phyloP scores from a whole-genome alignment of 306 rosid genomes.

The Cucumis cinereus region DNA sequence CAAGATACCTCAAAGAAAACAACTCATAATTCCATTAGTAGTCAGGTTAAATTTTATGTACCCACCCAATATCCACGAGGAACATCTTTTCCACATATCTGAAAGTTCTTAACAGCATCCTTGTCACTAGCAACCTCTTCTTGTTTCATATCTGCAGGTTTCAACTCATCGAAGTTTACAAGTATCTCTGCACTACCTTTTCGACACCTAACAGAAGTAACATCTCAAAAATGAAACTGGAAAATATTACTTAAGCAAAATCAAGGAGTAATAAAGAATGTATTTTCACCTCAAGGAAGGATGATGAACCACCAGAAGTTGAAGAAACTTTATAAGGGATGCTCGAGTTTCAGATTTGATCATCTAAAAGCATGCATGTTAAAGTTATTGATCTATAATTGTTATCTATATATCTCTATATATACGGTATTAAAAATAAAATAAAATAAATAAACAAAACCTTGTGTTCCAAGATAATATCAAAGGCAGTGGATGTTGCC shows the following conservation, averaged over 20 bases:
- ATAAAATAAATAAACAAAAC: slow-evolving; percentile 17
- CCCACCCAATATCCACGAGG: slow-evolving; percentile 98
- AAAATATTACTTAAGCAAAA: slow-evolving; percentile 5
- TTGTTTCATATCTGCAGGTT: slow-evolving; percentile 38
- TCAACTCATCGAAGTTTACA: slow-evolving; percentile 69
- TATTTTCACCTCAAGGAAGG: slow-evolving; percentile 68
- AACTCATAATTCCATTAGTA: background rate
- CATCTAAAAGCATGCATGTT: slow-evolving; percentile 34
- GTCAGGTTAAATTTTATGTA: slow-evolving; percentile 11
- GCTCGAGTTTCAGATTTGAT: slow-evolving; percentile 74
- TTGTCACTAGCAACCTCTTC: slow-evolving; percentile 29
- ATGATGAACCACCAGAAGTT: slow-evolving; percentile 78
- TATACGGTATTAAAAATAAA: background rate
- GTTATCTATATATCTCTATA: background rate
- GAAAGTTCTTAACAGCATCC: slow-evolving; percentile 24
- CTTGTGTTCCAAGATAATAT: slow-evolving; percentile 66
- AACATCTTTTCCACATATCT: slow-evolving; percentile 82
- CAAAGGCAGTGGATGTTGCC: slow-evolving; percentile 82
- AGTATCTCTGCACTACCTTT: slow-evolving; percentile 85
- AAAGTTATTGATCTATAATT: background rate
- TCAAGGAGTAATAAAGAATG: slow-evolving; percentile 3
- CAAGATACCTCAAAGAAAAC: background rate
- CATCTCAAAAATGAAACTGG: slow-evolving; percentile 13
- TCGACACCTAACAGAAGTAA: slow-evolving; percentile 61
- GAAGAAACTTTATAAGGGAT: slow-evolving; percentile 71